Evolutionary conservation across 371 early-diverging fungal species (phyloP).

Genomic region (Smittium culicis): DNA sequence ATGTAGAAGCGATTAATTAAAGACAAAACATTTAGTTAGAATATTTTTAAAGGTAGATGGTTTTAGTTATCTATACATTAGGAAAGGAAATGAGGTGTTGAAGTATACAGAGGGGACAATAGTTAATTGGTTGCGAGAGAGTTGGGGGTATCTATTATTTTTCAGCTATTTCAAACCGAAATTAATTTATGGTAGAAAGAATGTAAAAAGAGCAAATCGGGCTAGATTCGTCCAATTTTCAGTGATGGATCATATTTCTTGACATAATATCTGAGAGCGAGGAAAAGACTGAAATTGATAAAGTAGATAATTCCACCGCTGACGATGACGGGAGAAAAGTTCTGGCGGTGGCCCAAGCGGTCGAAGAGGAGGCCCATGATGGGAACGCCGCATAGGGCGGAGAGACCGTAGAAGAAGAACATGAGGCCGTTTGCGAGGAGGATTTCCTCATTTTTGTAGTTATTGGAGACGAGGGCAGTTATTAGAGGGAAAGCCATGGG

Average conservation of each 20-base stretch:
- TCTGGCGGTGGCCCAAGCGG: slow-evolving; percentile 17
- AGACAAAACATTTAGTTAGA: no score
- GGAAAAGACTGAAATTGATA: neutral
- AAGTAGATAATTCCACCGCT: slow-evolving; percentile 17
- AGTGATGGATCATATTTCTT: neutral
- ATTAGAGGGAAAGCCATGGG: neutral
- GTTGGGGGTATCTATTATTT: no score
- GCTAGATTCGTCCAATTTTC: slow-evolving; percentile 7
- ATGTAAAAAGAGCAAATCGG: no score
- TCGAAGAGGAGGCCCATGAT: slow-evolving; percentile 22
- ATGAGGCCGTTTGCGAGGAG: slow-evolving; percentile 21
- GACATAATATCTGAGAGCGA: neutral
- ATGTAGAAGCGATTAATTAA: no score
- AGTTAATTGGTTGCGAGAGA: no score
- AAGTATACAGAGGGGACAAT: no score
- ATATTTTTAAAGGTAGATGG: no score
- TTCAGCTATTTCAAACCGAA: no score
- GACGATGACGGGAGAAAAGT: slow-evolving; percentile 21
- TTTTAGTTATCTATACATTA: no score
- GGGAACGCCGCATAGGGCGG: slow-evolving; percentile 18
- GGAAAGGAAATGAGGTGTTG: no score
- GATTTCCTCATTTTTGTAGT: slow-evolving; percentile 19
- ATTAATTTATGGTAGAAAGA: no score
- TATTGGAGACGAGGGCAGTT: neutral
- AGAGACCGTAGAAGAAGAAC: slow-evolving; percentile 18